phyloP scores from a whole-genome alignment of 129 eudicot species.

The Arctium lappa region DNA sequence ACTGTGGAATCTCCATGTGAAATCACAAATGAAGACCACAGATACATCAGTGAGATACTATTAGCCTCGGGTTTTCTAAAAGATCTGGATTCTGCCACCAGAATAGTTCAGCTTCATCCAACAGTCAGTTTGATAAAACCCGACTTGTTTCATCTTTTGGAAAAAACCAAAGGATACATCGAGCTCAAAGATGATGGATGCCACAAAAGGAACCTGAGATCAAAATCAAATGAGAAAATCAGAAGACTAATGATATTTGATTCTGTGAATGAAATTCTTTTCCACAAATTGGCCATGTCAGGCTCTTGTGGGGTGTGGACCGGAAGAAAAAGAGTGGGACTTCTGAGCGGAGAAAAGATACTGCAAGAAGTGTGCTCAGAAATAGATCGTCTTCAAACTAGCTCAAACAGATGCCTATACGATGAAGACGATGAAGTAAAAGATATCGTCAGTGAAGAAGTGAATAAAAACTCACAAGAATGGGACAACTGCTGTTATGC shows the following conservation, averaged over 20 bases:
- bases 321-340: slow-evolving; percentile 14
- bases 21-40: slow-evolving; percentile 38
- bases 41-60: slow-evolving; percentile 57
- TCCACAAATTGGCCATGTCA: slow-evolving; percentile 33
- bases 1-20: slow-evolving; percentile 16
- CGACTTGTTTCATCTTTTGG: slow-evolving; percentile 59
- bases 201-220: slow-evolving; percentile 6
- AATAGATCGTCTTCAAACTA: slow-evolving; percentile 46
- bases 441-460: slow-evolving; percentile 50
- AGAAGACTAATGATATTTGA: slow-evolving; percentile 69
- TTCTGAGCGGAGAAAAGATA: slow-evolving; percentile 40
- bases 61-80: slow-evolving; percentile 56
- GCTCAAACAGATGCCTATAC: slow-evolving; percentile 27
- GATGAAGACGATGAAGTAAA: slow-evolving; percentile 54
- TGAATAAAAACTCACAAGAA: slow-evolving; percentile 41
- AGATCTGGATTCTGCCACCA: slow-evolving; percentile 34
- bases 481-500: slow-evolving; percentile 50
- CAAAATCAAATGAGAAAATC: slow-evolving; percentile 33
- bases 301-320: slow-evolving; percentile 26
- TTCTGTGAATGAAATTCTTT: slow-evolving; percentile 65
- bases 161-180: slow-evolving; percentile 36
- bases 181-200: slow-evolving; percentile 15
- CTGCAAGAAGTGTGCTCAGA: slow-evolving; percentile 55
- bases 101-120: slow-evolving; percentile 41
- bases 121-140: slow-evolving; percentile 55